Evolutionary conservation across 2,329 filamentous ascomycete genomes (phyloP), one percentile per base, ranked within the genome.

Genomic region (Shiraia bambusicola): DNA sequence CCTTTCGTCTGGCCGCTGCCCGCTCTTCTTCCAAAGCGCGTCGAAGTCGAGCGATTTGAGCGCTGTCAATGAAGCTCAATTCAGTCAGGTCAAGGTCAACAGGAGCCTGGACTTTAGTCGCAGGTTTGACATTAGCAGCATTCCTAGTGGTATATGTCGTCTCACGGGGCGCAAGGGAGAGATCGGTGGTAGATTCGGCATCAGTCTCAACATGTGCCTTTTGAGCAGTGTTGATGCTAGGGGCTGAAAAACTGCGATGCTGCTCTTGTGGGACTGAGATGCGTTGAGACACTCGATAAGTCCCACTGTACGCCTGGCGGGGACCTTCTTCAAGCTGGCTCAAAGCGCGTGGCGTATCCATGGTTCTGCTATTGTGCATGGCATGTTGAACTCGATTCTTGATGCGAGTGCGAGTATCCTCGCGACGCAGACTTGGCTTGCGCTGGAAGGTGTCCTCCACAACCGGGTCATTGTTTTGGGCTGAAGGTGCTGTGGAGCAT

Each of bases 1-100:
- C 41, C 10, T 47, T 56, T 10, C 60, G 59, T 24, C 72, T 70
- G 24, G 66, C 66, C 22, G 71, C 69, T 22, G 74, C 59, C 37
- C 75, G 67, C 59, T 82, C 78, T 45, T 78, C 74, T 56, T 83
- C 80, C 6, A 83, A 53, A 11, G 69, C 72, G 52, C 74, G 78
- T 28, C 80, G 74, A 35, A 83, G 67, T 30, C 73, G 69, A 22
- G 75, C 74, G 52, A 82, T 75, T 37, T 78, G 73, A 40, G 72
- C 65, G 37, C 70, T 70, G 54, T 80, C 74, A 45, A 81, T 72
- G 44, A 75, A 73, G 61, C 76, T 82, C 35, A 83, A 56, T 45
- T 79, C 67, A 1, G 80, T 82, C 33, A 79, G 50, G 30, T 68
- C 61, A 14, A 66, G 29, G 41, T 61, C 58, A 5, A 52, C 51